phyloP scores from a whole-genome alignment of 2,329 filamentous ascomycete genomes.

The Beauveria brongniartii region DNA sequence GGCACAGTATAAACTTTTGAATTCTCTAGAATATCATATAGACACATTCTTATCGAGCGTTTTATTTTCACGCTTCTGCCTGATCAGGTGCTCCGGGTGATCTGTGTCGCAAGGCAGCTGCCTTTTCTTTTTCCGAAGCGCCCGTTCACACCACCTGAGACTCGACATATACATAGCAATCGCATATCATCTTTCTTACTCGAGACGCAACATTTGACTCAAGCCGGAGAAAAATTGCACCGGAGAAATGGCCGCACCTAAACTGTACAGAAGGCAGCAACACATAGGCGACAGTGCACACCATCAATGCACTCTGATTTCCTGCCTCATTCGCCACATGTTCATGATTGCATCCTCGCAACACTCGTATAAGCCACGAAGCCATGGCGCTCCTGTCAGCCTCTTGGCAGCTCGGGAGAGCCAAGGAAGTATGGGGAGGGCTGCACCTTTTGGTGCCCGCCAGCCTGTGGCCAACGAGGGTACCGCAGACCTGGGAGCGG shows the following conservation, averaged over 20 bases:
- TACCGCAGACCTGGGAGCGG: neutral
- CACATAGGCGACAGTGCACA: neutral
- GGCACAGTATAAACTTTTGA: too few species aligned
- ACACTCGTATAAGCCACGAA: conserved; percentile 4
- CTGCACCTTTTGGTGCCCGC: neutral
- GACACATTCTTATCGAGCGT: too few species aligned
- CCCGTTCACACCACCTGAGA: neutral
- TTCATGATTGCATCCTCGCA: neutral
- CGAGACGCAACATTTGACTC: neutral
- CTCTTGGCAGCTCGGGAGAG: neutral
- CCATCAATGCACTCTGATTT: neutral
- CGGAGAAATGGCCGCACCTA: too few species aligned
- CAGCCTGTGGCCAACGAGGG: neutral
- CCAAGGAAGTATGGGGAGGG: neutral
- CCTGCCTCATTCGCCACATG: neutral
- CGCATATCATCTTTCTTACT: neutral
- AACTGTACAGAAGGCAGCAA: neutral
- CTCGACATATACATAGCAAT: too few species aligned
- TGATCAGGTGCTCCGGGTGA: neutral
- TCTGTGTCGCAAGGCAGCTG: too few species aligned
- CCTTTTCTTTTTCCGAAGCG: too few species aligned
- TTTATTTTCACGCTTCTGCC: neutral
- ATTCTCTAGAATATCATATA: neutral
- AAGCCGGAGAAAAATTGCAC: neutral
- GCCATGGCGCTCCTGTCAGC: neutral